Percentiles rank a stretch among this genome's conserved stretches.
These are phyloP conservation scores for Flueggea neowawraea DNA, from an alignment of 441 rosid species.

Conservation along the genomic window DNA sequence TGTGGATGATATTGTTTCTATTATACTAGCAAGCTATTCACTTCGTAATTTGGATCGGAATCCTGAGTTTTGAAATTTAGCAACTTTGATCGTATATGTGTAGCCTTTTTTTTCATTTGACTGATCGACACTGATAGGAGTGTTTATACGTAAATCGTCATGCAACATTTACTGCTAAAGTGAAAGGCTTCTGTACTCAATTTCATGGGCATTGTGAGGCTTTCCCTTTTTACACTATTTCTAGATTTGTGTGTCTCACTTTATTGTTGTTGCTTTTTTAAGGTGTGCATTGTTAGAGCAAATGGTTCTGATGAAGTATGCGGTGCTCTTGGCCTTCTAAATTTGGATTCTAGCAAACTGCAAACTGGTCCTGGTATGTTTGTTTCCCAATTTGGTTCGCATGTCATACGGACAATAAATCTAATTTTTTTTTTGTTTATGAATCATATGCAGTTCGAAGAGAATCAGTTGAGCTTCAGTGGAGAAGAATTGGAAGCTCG, in stretches of 20 bases:
- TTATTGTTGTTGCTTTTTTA: not conserved
- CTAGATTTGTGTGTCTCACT: not conserved
- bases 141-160: too few species aligned
- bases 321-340: constrained; percentile 41
- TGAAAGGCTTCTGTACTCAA: too few species aligned
- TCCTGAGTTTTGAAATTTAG: too few species aligned
- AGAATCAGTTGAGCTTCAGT: constrained; percentile 1
- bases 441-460: constrained; percentile 8
- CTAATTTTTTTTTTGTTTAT: not conserved
- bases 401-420: not conserved
- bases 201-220: too few species aligned
- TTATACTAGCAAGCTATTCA: too few species aligned
- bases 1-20: too few species aligned
- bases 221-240: too few species aligned
- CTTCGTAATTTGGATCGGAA: too few species aligned
- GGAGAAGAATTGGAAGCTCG: constrained; percentile 12
- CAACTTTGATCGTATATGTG: too few species aligned
- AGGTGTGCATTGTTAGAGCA: constrained; percentile 46
- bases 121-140: too few species aligned
- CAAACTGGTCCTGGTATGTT: constrained; percentile 22
- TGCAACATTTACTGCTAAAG: too few species aligned
- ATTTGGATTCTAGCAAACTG: constrained; percentile 22
- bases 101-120: too few species aligned
- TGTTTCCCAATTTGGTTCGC: not conserved
- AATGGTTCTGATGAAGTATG: constrained; percentile 32